Evolutionary conservation across 2,329 filamentous ascomycete genomes (phyloP), one percentile per base, ranked within the genome.

Genomic region (Stemphylium beticola): DNA sequence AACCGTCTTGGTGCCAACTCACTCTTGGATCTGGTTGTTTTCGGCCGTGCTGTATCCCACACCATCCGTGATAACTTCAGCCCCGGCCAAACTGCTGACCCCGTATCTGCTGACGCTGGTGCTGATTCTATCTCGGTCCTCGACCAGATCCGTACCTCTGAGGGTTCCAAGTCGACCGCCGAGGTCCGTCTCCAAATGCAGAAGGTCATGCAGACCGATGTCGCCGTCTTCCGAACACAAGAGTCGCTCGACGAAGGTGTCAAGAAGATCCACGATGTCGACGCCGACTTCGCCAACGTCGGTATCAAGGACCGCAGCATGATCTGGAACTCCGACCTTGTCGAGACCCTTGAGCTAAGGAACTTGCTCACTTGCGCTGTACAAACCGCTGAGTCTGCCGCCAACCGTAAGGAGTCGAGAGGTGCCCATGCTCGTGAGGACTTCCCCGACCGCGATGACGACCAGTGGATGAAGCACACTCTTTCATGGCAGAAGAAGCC

Each of bases 381-480:
- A 42, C 95, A 99, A 88, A 98, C 95, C 46, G 95, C 95, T 60
- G 85, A 88, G 68, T 86, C 92, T 29, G 95, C 95, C 60, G 91
- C 92, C 55, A 93, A 93, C 81, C 88, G 95, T 75, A 96, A 96
- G 85, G 95, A 99, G 81, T 96, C 92, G 52, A 91, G 95, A 81
- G 95, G 95, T 76, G 95, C 95, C 20, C 95, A 99, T 79, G 95
- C 95, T 64, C 90, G 95, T 66, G 95, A 99, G 83, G 95, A 99
- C 76, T 98, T 78, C 85, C 93, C 93, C 53, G 93, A 98, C 15
- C 89, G 95, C 82, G 91, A 98, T 74, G 95, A 99, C 75, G 84
- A 88, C 78, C 89, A 96, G 78, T 98, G 93, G 93, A 97, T 97
- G 93, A 98, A 98, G 88, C 95, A 99, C 85, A 96, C 92, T 40